Base-by-base conservation (phyloP, 257 asterid genomes). In the Petrea volubilis region DNA sequence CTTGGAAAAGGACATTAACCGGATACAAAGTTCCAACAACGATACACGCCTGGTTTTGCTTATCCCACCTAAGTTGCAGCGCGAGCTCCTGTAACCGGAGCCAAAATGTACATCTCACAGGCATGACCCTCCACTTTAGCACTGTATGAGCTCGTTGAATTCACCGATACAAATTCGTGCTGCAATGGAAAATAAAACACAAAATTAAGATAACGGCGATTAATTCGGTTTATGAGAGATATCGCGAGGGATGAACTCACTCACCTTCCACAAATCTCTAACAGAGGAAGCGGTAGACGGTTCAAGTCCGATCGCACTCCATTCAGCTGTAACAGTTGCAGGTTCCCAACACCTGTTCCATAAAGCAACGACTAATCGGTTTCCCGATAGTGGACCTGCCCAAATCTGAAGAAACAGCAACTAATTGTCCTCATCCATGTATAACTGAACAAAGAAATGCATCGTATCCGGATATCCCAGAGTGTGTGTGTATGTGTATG, bases 211-310 rank as follows among this genome's bases (percentile, higher is more conserved):
- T n/a, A 9, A 18, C 28, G 2, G 10, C 15, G 28, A 34, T 27
- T 55, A 49, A 31, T 49, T 20, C n/a, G n/a, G n/a, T n/a, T n/a
- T n/a, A n/a, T n/a, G n/a, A n/a, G n/a, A 33, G 58, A 34, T 64
- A 31, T 27, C 38, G 4, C 44, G 44, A 11, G 64, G 34, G 10
- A 34, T 15, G 11, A 25, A 44, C 20, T 25, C 24, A 4, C 78
- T 76, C 53, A 86, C 95, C 86, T 80, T 84, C 95, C 95, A 88
- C 74, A 88, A 68, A 66, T 88, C 90, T 80, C 80, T 86, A 46
- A 88, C 28, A 27, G 95, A 88, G 74, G 77, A 88, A 31, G 77
- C 74, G 72, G 66, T 34, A 1, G 95, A 82, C 31, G 90, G 72
- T 75, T 84, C 77, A 27, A 88, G 86, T 52, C 95, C 95, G 55